Conservation (phyloP, 1,284 basidiomycete genomes). For the Rhizoctonia solani region DNA sequence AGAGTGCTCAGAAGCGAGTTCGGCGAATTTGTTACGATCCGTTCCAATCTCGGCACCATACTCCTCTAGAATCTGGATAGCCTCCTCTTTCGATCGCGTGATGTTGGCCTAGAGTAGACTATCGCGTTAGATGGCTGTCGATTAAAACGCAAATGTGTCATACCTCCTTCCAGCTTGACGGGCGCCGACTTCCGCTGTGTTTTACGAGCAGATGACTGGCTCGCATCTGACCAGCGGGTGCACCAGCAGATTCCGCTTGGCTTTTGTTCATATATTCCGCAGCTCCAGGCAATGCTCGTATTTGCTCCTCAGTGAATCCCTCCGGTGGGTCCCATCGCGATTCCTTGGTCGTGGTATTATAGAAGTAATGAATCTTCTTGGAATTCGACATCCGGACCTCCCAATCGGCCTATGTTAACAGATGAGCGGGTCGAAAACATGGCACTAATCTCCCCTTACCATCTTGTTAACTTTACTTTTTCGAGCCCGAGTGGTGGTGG, state of each 20-base stretch:
- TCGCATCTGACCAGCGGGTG: constrained; percentile 66
- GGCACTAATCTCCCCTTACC: no score
- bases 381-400: constrained; percentile 85
- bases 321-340: constrained; percentile 86
- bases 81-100: constrained; percentile 89
- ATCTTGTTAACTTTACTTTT: no score
- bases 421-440: background rate
- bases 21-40: constrained; percentile 66
- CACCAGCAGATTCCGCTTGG: constrained; percentile 38
- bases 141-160: constrained; percentile 46
- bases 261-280: constrained; percentile 52
- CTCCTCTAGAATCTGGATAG: constrained; percentile 71
- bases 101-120: constrained; percentile 73
- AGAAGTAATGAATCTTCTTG: constrained; percentile 85
- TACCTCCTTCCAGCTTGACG: constrained; percentile 92
- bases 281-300: constrained; percentile 71
- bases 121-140: background rate
- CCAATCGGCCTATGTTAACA: no score
- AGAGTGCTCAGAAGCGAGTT: constrained; percentile 74
- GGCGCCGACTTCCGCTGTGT: constrained; percentile 83
- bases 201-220: constrained; percentile 96
- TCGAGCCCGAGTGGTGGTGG: no score
- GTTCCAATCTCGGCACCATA: constrained; percentile 66
- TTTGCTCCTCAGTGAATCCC: constrained; percentile 64
- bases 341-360: constrained; percentile 68